Conservation (phyloP, 192 early-diverging fungal species). For the Bifiguratus adelaidae region DNA sequence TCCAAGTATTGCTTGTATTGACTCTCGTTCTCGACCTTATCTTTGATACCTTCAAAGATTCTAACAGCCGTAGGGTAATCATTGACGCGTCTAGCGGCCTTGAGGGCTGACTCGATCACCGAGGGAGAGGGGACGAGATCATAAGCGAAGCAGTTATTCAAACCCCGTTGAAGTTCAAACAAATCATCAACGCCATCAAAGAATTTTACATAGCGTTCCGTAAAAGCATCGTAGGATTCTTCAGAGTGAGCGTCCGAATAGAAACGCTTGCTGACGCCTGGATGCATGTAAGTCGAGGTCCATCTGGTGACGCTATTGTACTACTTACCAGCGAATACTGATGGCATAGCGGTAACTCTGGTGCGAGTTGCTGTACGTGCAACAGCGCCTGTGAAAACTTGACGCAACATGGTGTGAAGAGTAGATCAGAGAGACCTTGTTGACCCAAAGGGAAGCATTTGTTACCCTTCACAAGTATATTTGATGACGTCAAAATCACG, state of each 20-base stretch:
- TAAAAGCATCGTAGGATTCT: constrained; percentile 70
- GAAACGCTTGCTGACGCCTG: constrained; percentile 35
- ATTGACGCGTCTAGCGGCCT: constrained; percentile 87
- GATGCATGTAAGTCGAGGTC: too few species aligned
- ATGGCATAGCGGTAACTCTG: too few species aligned
- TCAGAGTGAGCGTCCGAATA: constrained; percentile 59
- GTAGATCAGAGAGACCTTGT: too few species aligned
- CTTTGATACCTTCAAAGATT: constrained; percentile 89
- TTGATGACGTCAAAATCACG: too few species aligned
- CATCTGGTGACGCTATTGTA: too few species aligned
- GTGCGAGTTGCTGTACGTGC: too few species aligned
- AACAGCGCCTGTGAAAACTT: constrained; percentile 17
- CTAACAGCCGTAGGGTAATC: constrained; percentile 89
- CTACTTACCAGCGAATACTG: too few species aligned
- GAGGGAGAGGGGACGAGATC: constrained; percentile 89
- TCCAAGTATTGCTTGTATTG: constrained; percentile 87
- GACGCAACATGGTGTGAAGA: constrained; percentile 18
- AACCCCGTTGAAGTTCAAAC: constrained; percentile 94
- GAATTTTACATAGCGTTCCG: constrained; percentile 68
- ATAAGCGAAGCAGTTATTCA: constrained; percentile 96
- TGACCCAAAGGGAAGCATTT: too few species aligned
- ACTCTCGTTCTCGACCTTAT: constrained; percentile 73
- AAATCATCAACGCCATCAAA: constrained; percentile 84
- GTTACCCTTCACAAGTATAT: too few species aligned
- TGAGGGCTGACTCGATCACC: constrained; percentile 82